These are phyloP conservation scores for Syzygium oleosum DNA, from an alignment of 345 rosid species.

Conservation along the genomic window DNA sequence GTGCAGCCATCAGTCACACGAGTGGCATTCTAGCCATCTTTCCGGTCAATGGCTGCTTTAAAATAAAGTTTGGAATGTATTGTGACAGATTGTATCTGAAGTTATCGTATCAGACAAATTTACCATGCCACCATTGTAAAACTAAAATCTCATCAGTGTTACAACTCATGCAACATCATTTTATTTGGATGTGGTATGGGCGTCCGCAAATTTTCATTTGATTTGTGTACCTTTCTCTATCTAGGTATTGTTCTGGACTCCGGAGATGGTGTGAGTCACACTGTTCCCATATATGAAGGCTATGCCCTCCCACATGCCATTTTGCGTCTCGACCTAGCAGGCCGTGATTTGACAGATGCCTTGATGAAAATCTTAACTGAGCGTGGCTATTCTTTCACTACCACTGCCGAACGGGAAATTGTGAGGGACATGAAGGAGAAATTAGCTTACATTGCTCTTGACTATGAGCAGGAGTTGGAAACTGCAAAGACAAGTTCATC, in stretches of 20 bases:
- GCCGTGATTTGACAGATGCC: slow-evolving; percentile 74
- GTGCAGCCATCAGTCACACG: not conserved
- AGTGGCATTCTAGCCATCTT: not conserved
- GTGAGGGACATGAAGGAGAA: slow-evolving; percentile 77
- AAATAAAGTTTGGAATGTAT: not conserved
- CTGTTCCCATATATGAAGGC: slow-evolving; percentile 51
- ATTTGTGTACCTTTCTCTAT: not conserved
- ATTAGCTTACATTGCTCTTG: slow-evolving; percentile 58
- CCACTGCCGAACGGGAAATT: slow-evolving; percentile 56
- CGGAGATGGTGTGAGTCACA: slow-evolving; percentile 54
- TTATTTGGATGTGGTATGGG: not conserved
- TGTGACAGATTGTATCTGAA: not conserved
- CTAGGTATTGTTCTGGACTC: slow-evolving; percentile 54
- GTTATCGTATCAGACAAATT: not conserved
- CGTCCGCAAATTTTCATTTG: not conserved
- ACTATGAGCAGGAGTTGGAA: slow-evolving; percentile 65
- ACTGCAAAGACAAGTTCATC: slow-evolving; percentile 45
- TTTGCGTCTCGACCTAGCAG: slow-evolving; percentile 67
- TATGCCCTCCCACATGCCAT: slow-evolving; percentile 67
- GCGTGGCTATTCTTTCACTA: slow-evolving; percentile 71
- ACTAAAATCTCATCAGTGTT: not conserved
- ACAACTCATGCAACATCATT: not conserved
- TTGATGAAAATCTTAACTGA: slow-evolving; percentile 63
- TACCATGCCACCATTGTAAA: not conserved
- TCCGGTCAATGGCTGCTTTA: not conserved